These are phyloP conservation scores for Lactarius hengduanensis DNA, from an alignment of 768 basidiomycete species.

Conservation along the genomic window DNA sequence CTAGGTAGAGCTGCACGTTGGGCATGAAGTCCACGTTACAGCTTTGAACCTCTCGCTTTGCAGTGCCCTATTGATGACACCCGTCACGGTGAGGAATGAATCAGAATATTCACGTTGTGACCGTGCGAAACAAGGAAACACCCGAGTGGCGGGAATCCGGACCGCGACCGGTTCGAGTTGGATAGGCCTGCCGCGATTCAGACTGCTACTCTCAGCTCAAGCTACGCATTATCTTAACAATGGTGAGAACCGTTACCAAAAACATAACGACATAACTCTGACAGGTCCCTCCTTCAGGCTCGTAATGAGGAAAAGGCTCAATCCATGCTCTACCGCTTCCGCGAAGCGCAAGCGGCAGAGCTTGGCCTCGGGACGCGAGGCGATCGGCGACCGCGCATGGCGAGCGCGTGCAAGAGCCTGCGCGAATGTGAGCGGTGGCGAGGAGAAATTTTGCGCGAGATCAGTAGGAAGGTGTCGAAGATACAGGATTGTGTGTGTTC, in stretches of 20 bases:
- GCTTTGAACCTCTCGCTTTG: too few species aligned
- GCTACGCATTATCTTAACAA: slow-evolving; percentile 1
- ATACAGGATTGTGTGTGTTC: slow-evolving; percentile 82
- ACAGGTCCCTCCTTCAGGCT: slow-evolving; percentile 49
- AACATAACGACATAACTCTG: not conserved
- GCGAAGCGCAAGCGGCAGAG: slow-evolving; percentile 94
- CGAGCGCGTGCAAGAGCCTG: slow-evolving; percentile 86
- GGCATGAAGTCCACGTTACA: too few species aligned
- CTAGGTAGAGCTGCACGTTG: too few species aligned
- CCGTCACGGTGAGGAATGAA: too few species aligned
- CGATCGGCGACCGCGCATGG: slow-evolving; percentile 90
- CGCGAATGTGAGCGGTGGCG: slow-evolving; percentile 95
- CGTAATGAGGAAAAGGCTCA: slow-evolving; percentile 99
- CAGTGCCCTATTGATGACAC: too few species aligned
- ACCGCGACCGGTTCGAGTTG: not conserved
- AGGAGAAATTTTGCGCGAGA: slow-evolving; percentile 92
- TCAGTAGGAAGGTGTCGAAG: slow-evolving; percentile 94
- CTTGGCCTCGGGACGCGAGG: slow-evolving; percentile 83
- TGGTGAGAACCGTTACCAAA: slow-evolving; percentile 4
- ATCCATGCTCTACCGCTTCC: slow-evolving; percentile 92
- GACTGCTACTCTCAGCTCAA: not conserved
- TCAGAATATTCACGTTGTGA: too few species aligned
- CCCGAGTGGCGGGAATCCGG: not conserved
- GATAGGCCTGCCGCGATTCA: too few species aligned
- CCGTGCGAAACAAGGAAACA: too few species aligned